Base-by-base conservation (phyloP, 495 filamentous ascomycete species). In the Alectoria sarmentosa region DNA sequence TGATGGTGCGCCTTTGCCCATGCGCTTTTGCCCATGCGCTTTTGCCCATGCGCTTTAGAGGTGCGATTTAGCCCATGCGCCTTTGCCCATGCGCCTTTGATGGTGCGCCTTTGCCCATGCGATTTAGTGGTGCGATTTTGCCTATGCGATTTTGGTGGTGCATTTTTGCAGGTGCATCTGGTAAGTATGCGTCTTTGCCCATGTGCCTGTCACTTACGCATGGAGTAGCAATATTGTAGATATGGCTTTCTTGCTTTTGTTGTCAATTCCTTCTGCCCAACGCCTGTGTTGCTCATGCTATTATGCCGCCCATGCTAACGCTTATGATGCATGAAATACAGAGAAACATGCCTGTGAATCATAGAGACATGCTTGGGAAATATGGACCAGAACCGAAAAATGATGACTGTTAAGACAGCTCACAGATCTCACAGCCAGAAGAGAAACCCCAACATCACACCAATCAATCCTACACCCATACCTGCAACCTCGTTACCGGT, bases 381-480 rank as follows among this genome's bases (percentile, higher is more conserved):
- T 46, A n/a, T 52, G 28, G 37, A 60, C 56, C 49, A 49, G 34
- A 30, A 39, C 0, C 23, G 36, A 49, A 59, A 11, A 34, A 14
- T n/a, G 34, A 38, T 4, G n/a, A 41, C 15, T 3, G n/a, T 28
- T 38, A 28, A n/a, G 9, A n/a, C 38, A 11, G 42, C 34, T n/a
- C n/a, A 82, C 38, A 82, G 69, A n/a, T 79, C 42, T 60, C n/a
- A 83, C 39, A 83, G 69, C 80, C 80, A 83, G 48, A 78, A 73
- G 23, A 81, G 74, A 66, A 82, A 82, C 37, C 80, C 76, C 59
- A 84, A 69, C 82, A 83, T 81, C 13, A 84, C 81, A 41, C 73
- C 76, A 2, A 81, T 76, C 26, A 84, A 68, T 2, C 78, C 80
- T 1, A 75, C 73, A 42, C 78, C 74, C 82, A 84, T 84, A 41